A percentile compares a stretch with the other conserved stretches of the same genome.
These are phyloP conservation scores for Limonium bicolor DNA, from an alignment of 148 eudicot genomes.

Conservation along the genomic window DNA sequence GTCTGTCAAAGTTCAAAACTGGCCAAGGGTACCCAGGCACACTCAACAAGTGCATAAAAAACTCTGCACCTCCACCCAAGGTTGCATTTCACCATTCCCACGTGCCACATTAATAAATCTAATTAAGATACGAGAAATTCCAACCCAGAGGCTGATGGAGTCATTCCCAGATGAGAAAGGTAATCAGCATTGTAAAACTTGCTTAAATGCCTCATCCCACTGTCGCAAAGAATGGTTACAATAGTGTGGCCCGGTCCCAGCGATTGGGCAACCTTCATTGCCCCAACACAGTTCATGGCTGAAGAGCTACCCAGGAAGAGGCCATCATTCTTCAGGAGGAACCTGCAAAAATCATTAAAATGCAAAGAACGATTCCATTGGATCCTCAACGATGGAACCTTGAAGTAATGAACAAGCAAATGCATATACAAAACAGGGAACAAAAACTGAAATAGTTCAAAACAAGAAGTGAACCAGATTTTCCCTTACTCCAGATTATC, in stretches of 20 bases:
- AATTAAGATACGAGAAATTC: conserved; percentile 61
- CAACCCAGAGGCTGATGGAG: conserved; percentile 45
- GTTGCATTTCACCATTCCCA: too few species aligned
- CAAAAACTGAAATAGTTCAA: too few species aligned
- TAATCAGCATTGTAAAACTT: conserved; percentile 56
- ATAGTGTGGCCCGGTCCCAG: conserved; percentile 90
- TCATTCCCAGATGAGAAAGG: conserved; percentile 48
- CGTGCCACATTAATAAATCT: too few species aligned
- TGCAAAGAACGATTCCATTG: neutral
- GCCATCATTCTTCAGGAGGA: conserved; percentile 82
- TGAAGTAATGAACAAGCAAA: neutral
- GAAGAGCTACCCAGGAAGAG: conserved; percentile 94
- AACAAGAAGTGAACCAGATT: too few species aligned
- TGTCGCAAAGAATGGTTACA: conserved; percentile 80
- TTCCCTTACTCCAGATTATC: too few species aligned
- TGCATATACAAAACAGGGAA: too few species aligned
- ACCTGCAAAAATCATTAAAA: conserved; percentile 24
- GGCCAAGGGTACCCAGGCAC: too few species aligned
- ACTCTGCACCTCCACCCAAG: too few species aligned
- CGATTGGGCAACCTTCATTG: conserved; percentile 67
- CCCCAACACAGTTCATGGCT: conserved; percentile 97
- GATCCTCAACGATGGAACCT: neutral
- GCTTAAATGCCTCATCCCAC: conserved; percentile 93
- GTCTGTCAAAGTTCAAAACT: too few species aligned
- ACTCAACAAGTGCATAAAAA: too few species aligned